These are phyloP conservation scores for Fragosphaeria purpurea DNA, from an alignment of 2,329 filamentous ascomycete species.

Conservation along the genomic window DNA sequence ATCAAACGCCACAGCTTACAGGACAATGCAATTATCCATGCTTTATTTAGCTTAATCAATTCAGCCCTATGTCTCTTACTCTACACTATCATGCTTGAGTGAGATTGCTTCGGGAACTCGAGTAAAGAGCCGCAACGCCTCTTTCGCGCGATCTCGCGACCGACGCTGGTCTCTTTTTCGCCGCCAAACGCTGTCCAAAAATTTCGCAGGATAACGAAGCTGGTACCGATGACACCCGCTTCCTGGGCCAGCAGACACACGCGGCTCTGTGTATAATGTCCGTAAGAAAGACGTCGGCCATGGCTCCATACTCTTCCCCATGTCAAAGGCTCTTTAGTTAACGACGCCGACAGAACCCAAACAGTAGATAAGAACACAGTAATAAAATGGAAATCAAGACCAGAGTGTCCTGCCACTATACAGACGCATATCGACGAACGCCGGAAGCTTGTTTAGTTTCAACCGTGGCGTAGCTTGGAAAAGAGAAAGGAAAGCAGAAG, in stretches of 20 bases:
- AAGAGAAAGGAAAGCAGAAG: too few species aligned
- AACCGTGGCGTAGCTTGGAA: too few species aligned
- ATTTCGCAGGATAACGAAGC: slow-evolving; percentile 31
- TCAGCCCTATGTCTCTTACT: too few species aligned
- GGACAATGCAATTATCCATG: too few species aligned
- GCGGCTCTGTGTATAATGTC: slow-evolving; percentile 51
- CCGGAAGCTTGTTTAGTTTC: too few species aligned
- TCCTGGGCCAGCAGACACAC: slow-evolving; percentile 44
- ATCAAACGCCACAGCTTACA: too few species aligned
- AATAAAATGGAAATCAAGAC: too few species aligned
- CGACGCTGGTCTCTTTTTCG: slow-evolving; percentile 36
- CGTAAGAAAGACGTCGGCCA: slow-evolving; percentile 45
- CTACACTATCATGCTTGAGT: too few species aligned
- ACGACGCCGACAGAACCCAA: slow-evolving; percentile 72
- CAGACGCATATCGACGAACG: too few species aligned
- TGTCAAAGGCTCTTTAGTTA: slow-evolving; percentile 36
- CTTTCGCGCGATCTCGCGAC: slow-evolving; percentile 35
- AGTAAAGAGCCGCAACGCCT: slow-evolving; percentile 35
- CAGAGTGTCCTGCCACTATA: too few species aligned
- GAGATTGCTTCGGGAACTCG: slow-evolving; percentile 16
- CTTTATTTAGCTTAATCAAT: too few species aligned
- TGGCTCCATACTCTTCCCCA: slow-evolving; percentile 41
- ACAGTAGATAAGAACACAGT: too few species aligned
- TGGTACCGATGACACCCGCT: slow-evolving; percentile 61
- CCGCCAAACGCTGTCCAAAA: slow-evolving; percentile 37